Evolutionary conservation across 2,329 filamentous ascomycete genomes (phyloP), one percentile per base, ranked within the genome.

Genomic region (Oidium heveae): DNA sequence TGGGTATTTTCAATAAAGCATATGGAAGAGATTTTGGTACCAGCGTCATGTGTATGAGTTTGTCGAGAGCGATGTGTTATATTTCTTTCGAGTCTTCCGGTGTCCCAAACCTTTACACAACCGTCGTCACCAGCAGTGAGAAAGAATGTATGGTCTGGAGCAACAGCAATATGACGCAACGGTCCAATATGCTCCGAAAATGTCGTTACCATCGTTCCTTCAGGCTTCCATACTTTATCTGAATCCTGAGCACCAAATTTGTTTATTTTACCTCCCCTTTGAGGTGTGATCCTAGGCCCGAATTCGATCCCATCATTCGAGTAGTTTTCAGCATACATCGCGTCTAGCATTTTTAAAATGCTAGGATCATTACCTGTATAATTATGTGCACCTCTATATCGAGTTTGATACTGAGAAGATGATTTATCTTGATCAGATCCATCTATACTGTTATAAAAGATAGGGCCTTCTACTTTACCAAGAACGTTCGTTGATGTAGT

Each of bases 1-100:
- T 96, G 87, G 0, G 88, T 94, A 60, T 87, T 84, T 63, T 96
- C 88, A 41, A 98, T 78, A 64, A 98, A 96, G 61, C 86, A 88
- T 22, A 98, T 67, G 15, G 85, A 81, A 33, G 86, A 80, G 2
- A 96, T 83, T 56, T 78, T 82, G 0, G 80, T 75, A 1, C 80
- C 82, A 0, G 76, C 68, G 0, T 74, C 75, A 61, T 95, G 85
- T 56, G 74, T 80, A 68, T 95, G 83, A 0, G 85, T 93, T 63
- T 93, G 85, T 22, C 89, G 76, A 32, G 91, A 87, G 46, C 87
- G 79, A 62, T 94, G 84, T 0, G 85, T 83, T 52, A 96, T 79
- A 64, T 95, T 96, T 47, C 87, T 82, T 68, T 98, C 91, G 7
- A 98, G 73, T 24, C 91, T 77, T 28, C 80, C 80, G 28, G 86